Base-by-base conservation (phyloP, 2,329 filamentous ascomycete species). In the Microthyrium microscopicum region DNA sequence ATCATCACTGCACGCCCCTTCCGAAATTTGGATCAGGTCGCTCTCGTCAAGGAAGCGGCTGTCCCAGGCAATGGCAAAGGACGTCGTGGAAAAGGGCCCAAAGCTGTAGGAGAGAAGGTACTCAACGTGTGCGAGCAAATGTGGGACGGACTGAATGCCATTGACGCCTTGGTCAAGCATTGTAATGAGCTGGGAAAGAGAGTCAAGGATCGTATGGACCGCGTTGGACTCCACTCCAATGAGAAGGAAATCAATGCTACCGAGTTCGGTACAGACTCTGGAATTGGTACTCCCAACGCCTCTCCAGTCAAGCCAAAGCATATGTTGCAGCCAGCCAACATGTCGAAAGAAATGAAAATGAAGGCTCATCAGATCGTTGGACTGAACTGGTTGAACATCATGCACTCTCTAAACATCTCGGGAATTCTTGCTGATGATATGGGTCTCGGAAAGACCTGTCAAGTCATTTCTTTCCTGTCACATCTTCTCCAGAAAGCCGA, bases 381-480 rank as follows among this genome's bases (percentile, higher is more conserved):
- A 4, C 67, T 98, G 33, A 95, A 95, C 50, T 98, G 89, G 89
- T 68, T 98, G 48, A 73, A 76, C 35, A 58, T 95, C 29, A 66
- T 98, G 26, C 39, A 26, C 13, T 21, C 25, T 6, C 20, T 28
- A 26, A 66, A 74, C 19, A 68, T 91, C 33, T 87, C 82, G 29
- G 87, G 84, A 41, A 95, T 98, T 36, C 63, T 98, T 13, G 89
- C 89, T 2, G 89, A 98, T 50, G 89, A 98, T 50, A 98, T 98
- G 89, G 89, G 81, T 33, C 47, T 72, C 26, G 89, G 89, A 29
- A 98, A 98, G 62, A 98, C 89, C 1, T 94, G 84, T 46, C 87
- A 98, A 48, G 83, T 95, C 40, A 93, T 98, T 44, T 75, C 83
- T 0, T 83, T 98, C 46, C 66, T 98, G 29, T 79, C 83, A 12